phyloP scores from a whole-genome alignment of 1,284 basidiomycete genomes.

The Ganoderma resinaceum region DNA sequence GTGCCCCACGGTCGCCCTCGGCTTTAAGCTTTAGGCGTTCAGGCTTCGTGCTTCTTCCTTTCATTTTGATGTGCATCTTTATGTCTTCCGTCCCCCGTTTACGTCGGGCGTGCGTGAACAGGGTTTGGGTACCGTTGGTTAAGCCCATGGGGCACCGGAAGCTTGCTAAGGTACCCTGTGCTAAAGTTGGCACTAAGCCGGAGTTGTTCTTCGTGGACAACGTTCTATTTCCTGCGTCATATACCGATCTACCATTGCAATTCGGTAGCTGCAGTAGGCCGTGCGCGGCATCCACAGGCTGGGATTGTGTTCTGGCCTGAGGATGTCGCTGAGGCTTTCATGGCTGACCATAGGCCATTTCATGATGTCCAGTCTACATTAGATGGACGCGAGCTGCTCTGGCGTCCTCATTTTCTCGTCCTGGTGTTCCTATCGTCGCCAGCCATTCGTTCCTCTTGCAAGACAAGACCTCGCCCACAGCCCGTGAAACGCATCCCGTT shows the following conservation, averaged over 20 bases:
- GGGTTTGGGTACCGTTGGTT: background rate
- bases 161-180: too few species aligned
- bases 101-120: background rate
- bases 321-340: background rate
- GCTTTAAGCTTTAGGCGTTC: background rate
- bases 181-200: too few species aligned
- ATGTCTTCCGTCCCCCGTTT: background rate
- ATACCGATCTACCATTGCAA: too few species aligned
- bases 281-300: background rate
- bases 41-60: background rate
- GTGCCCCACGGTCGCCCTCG: background rate
- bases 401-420: background rate
- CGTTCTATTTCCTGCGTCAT: too few species aligned
- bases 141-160: background rate
- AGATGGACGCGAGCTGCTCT: background rate
- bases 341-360: background rate
- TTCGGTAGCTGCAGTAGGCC: background rate
- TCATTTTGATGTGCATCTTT: background rate
- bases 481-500: background rate
- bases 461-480: background rate
- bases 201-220: background rate
- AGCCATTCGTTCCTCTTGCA: background rate
- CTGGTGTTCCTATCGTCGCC: background rate
- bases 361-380: background rate
- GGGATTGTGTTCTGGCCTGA: constrained; percentile 1